Conservation (phyloP, 306 rosid genomes). For the Sechiopsis laciniata region DNA sequence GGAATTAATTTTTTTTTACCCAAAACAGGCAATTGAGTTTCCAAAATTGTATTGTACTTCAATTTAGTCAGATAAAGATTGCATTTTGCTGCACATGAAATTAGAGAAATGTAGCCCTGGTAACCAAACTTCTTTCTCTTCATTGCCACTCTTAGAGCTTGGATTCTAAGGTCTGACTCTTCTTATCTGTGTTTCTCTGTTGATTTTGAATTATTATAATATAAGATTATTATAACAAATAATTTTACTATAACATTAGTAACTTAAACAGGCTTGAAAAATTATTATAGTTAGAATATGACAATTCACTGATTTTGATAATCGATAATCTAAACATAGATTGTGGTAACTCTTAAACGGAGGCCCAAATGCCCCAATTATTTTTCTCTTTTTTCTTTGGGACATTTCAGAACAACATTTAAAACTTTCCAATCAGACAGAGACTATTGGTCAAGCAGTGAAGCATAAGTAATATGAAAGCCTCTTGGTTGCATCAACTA, state of each 20-base stretch:
- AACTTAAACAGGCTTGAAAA: no score
- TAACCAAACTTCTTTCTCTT: neutral
- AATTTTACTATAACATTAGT: no score
- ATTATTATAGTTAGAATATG: no score
- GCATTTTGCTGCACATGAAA: neutral
- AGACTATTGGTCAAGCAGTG: constrained; percentile 2
- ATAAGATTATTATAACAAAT: no score
- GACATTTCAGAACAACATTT: neutral
- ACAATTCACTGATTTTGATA: no score
- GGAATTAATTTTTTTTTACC: no score
- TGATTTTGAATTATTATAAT: no score
- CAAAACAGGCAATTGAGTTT: neutral
- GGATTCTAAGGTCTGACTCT: neutral
- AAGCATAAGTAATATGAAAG: neutral
- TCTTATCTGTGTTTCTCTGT: no score
- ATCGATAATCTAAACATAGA: no score
- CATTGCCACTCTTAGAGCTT: neutral
- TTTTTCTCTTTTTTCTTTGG: neutral
- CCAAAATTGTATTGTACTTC: neutral
- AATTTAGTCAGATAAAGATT: neutral
- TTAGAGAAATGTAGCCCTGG: neutral
- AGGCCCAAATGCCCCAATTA: no score
- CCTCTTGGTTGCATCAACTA: neutral
- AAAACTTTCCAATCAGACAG: neutral
- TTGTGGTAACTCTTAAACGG: no score